Conservation (phyloP, 2,329 filamentous ascomycete species). For the Sclerotinia nivalis region DNA sequence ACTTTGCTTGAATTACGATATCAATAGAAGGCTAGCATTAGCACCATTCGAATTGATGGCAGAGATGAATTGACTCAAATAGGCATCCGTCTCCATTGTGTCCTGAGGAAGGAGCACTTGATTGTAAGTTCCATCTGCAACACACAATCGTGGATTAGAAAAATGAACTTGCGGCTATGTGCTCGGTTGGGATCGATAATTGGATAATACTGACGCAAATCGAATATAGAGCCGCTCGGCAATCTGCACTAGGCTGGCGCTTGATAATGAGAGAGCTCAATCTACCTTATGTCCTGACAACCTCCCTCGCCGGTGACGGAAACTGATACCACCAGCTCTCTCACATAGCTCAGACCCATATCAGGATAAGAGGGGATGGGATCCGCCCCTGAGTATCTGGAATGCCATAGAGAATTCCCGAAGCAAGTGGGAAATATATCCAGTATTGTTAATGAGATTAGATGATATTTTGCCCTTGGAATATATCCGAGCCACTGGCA, state of each 20-base stretch:
- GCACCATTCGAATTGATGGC: conserved; percentile 45
- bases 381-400: conserved; percentile 44
- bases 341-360: conserved; percentile 45
- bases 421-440: conserved; percentile 42
- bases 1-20: background rate
- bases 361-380: conserved; percentile 44
- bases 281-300: too few species aligned
- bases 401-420: conserved; percentile 48
- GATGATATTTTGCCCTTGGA: conserved; percentile 23
- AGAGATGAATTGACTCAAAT: conserved; percentile 44
- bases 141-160: conserved; percentile 52
- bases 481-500: background rate
- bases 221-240: conserved; percentile 36
- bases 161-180: conserved; percentile 47
- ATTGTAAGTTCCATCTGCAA: conserved; percentile 48
- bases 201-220: conserved; percentile 47
- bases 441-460: conserved; percentile 38
- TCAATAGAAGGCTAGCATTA: conserved; percentile 40
- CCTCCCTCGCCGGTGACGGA: too few species aligned
- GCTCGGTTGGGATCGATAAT: conserved; percentile 49
- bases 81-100: conserved; percentile 51
- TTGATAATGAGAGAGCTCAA: background rate
- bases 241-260: background rate
- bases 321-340: conserved; percentile 47
- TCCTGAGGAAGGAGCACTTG: conserved; percentile 47